A percentile compares a stretch with the other conserved stretches of the same genome.
Evolutionary conservation across 805 yeast species (phyloP).

Genomic region (Saccharomycopsis babjevae): DNA sequence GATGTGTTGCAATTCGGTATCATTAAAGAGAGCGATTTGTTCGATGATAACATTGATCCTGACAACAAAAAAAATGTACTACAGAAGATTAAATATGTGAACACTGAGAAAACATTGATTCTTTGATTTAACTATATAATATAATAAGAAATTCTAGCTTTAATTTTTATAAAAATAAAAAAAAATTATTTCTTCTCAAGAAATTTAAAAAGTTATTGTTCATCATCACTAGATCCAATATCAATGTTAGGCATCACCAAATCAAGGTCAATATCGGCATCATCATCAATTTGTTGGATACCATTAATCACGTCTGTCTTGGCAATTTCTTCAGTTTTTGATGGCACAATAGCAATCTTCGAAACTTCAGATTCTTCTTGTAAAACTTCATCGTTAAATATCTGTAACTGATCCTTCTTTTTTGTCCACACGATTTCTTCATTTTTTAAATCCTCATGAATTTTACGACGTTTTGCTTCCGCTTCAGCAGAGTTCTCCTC

Average conservation of each 20-base stretch:
- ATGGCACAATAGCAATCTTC: neutral
- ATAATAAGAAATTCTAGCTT: neutral
- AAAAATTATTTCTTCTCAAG: neutral
- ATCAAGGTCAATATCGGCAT: slow-evolving; percentile 11
- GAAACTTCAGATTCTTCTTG: neutral
- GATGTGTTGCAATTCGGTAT: slow-evolving; percentile 60
- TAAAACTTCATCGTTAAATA: neutral
- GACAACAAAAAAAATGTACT: neutral
- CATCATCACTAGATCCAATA: slow-evolving; percentile 17
- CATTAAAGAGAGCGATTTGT: slow-evolving; percentile 18
- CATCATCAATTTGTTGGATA: neutral
- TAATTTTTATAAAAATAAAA: too few species aligned
- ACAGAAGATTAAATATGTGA: neutral
- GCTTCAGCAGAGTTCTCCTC: neutral
- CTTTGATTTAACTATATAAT: neutral
- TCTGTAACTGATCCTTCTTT: neutral
- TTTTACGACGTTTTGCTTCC: neutral
- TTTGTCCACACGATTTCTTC: slow-evolving; percentile 3
- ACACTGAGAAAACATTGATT: neutral
- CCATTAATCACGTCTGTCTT: neutral
- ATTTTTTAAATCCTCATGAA: slow-evolving; percentile 1
- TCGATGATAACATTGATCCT: neutral
- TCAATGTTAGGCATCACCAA: slow-evolving; percentile 18
- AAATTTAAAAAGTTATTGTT: neutral
- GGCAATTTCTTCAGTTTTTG: neutral